phyloP scores from a whole-genome alignment of 768 basidiomycete species.

The Lyophyllum atratum region DNA sequence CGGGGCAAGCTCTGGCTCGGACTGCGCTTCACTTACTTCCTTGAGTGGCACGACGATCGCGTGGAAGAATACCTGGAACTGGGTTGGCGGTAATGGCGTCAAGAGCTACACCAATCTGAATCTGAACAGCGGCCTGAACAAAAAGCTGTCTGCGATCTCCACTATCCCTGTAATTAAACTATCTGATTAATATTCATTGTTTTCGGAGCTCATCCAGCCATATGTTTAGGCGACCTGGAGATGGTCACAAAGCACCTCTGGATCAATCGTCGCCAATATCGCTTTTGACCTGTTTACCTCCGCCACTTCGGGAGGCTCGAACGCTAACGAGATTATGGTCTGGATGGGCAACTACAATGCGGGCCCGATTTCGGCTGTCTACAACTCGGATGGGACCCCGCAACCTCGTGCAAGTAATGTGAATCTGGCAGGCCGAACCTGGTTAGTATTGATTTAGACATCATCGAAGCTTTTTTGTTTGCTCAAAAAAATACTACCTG shows the following conservation, averaged over 20 bases:
- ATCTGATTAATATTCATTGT: too few species aligned
- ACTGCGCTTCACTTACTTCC: slow-evolving; percentile 50
- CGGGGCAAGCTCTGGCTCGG: slow-evolving; percentile 47
- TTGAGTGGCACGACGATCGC: slow-evolving; percentile 40
- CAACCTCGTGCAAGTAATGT: slow-evolving; percentile 46
- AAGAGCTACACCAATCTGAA: slow-evolving; percentile 67
- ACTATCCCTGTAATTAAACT: slow-evolving; percentile 48
- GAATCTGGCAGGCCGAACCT: slow-evolving; percentile 48
- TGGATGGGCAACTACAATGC: slow-evolving; percentile 64
- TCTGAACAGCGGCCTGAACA: slow-evolving; percentile 50
- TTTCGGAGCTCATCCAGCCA: slow-evolving; percentile 7
- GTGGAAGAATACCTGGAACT: slow-evolving; percentile 57
- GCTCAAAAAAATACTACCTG: not conserved
- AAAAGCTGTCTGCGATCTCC: slow-evolving; percentile 52
- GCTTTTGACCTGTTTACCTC: slow-evolving; percentile 71
- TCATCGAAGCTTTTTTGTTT: not conserved
- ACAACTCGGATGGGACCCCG: slow-evolving; percentile 47
- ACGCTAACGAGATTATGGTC: slow-evolving; percentile 59
- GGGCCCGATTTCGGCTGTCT: slow-evolving; percentile 55
- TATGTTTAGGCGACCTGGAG: slow-evolving; percentile 49
- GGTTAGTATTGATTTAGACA: slow-evolving; percentile 32
- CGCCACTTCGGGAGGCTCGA: slow-evolving; percentile 44
- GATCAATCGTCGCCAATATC: slow-evolving; percentile 50
- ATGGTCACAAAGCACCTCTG: slow-evolving; percentile 50
- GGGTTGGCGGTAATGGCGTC: slow-evolving; percentile 52